A percentile compares a stretch with the other conserved stretches of the same genome.
Conservation (phyloP, 2,329 filamentous ascomycete genomes). For the Fusarium nelsonii region DNA sequence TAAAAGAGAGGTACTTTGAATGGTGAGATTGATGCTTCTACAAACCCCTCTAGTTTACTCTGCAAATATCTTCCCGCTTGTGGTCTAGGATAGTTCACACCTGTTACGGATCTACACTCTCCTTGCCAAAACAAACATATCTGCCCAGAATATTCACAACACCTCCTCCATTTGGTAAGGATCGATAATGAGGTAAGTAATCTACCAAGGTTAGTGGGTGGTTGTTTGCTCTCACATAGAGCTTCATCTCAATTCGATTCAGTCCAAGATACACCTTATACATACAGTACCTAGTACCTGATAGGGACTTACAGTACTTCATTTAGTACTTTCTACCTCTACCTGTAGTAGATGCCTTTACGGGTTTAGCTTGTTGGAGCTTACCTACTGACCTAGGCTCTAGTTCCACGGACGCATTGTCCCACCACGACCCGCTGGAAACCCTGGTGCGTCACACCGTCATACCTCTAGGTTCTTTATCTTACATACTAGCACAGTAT, state of each 20-base stretch:
- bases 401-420: slow-evolving; percentile 28
- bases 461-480: slow-evolving; percentile 16
- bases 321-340: too few species aligned
- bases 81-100: background rate
- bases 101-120: background rate
- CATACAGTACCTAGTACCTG: too few species aligned
- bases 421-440: slow-evolving; percentile 25
- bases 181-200: background rate
- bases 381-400: background rate
- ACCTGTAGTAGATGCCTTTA: slow-evolving; percentile 32
- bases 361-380: slow-evolving; percentile 18
- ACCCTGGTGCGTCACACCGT: slow-evolving; percentile 41
- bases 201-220: too few species aligned
- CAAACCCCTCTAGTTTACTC: background rate
- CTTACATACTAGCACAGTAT: background rate
- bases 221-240: slow-evolving; percentile 7
- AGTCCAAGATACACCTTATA: slow-evolving; percentile 4
- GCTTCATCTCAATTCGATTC: slow-evolving; percentile 4
- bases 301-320: background rate
- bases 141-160: background rate
- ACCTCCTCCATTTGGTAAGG: slow-evolving; percentile 24
- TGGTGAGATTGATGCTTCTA: background rate
- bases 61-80: background rate
- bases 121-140: background rate
- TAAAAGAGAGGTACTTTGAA: background rate